A percentile compares a stretch with the other conserved stretches of the same genome.
Conservation (phyloP, 164 flowering plant species). For the Litsea cubeba region DNA sequence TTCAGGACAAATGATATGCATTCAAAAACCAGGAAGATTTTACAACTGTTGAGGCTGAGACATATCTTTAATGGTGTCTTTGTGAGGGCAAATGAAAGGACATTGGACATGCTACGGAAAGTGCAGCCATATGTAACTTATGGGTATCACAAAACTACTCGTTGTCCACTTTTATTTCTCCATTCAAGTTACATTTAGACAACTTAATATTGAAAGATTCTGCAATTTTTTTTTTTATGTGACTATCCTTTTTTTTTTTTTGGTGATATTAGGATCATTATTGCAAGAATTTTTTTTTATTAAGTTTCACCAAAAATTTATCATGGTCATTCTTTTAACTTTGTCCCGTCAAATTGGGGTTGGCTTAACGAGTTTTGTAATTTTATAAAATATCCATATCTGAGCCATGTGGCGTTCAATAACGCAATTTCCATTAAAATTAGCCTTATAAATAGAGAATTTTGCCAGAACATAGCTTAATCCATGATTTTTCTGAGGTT, state of each 20-base stretch:
- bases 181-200: not conserved
- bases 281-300: no score
- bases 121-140: slow-evolving; percentile 83
- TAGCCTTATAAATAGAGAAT: no score
- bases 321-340: no score
- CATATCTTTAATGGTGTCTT: slow-evolving; percentile 57
- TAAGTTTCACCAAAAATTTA: no score
- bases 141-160: slow-evolving; percentile 46
- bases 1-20: slow-evolving; percentile 70
- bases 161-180: not conserved
- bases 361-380: no score
- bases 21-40: slow-evolving; percentile 50
- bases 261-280: no score
- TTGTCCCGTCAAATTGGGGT: no score
- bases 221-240: not conserved
- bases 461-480: no score
- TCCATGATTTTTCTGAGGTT: not conserved
- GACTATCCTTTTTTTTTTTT: no score
- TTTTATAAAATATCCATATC: no score
- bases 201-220: not conserved
- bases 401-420: no score
- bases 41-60: slow-evolving; percentile 42
- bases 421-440: no score
- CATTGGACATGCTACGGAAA: slow-evolving; percentile 46
- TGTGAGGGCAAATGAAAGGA: slow-evolving; percentile 49